Evolutionary conservation across 345 rosid genomes (phyloP), one percentile per base, ranked within the genome.

Genomic region (Gossypium mustelinum): DNA sequence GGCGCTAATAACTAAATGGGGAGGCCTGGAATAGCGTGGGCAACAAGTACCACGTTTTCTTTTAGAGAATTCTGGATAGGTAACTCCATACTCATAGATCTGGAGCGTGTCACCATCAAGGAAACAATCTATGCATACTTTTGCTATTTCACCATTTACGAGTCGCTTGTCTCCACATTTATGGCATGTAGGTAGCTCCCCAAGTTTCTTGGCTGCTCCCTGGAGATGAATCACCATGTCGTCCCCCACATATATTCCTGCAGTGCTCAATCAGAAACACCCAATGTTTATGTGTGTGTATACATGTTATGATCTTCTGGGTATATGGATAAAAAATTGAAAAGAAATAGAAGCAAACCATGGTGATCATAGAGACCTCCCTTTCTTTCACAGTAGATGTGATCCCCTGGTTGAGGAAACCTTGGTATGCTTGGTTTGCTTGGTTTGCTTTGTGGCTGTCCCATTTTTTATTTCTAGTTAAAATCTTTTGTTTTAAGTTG

Each of bases 11-110:
- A 54, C 57, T 54, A 7, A 11, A 1, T 17, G 57, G 10, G 22
- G 57, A 16, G 57, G 57, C 22, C 90, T 97, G 68, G 92, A 82
- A 47, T 79, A 2, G 47, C 90, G 89, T 0, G 87, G 86, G 11
- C 93, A 85, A 82, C 98, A 94, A 0, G 98, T 94, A 47, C 98
- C 98, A 12, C 39, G 2, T 59, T 2, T 4, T 4, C 39, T 24
- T 0, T 0, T 12, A 45, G 0, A 0, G 16, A 20, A 58, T 1
- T 47, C 11, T 11, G 0, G 1, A 9, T 2, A 0, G 4, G 61
- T 1, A 10, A 57, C 61, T 9, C 50, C 69, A 17, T 64, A 41
- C 0, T 18, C 51, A 10, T 3, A 41, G 0, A 64, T 2, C 27
- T n/a, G 8, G 10, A 64, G 9, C 2, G 25, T 12, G 2, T 11